phyloP scores from a whole-genome alignment of 768 basidiomycete species.

The Lactarius sp. region DNA sequence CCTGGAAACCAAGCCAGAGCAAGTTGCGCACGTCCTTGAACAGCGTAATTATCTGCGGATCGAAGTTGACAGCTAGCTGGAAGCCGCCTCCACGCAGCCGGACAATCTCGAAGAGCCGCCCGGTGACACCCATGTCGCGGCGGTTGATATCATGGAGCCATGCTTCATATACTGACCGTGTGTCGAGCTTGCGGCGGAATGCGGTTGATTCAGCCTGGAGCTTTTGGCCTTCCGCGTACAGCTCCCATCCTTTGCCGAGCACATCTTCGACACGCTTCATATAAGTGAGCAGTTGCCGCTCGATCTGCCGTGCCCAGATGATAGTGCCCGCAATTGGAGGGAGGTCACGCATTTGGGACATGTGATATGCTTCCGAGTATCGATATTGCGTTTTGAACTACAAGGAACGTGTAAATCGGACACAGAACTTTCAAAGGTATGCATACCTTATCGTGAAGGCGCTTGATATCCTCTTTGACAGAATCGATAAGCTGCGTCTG shows the following conservation, averaged over 20 bases:
- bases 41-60: constrained; percentile 94
- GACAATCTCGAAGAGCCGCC: constrained; percentile 89
- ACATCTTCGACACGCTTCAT: constrained; percentile 99
- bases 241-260: constrained; percentile 96
- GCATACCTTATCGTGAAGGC: constrained; percentile 81
- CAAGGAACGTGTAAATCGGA: not conserved
- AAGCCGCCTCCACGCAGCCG: constrained; percentile 66
- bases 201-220: constrained; percentile 87
- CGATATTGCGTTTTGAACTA: constrained; percentile 97
- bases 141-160: constrained; percentile 96
- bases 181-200: constrained; percentile 96
- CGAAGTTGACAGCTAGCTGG: constrained; percentile 94
- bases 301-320: constrained; percentile 99
- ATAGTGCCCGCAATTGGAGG: constrained; percentile 98
- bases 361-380: constrained; percentile 92
- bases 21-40: constrained; percentile 98
- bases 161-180: constrained; percentile 88
- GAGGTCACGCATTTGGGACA: constrained; percentile 97
- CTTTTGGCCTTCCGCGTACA: constrained; percentile 98
- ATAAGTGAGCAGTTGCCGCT: constrained; percentile 89
- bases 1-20: constrained; percentile 93
- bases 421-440: not conserved
- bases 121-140: constrained; percentile 87
- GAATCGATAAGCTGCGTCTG: constrained; percentile 98
- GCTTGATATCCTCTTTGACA: constrained; percentile 97